Conservation (phyloP, 495 filamentous ascomycete genomes). For the Collariella sp. region DNA sequence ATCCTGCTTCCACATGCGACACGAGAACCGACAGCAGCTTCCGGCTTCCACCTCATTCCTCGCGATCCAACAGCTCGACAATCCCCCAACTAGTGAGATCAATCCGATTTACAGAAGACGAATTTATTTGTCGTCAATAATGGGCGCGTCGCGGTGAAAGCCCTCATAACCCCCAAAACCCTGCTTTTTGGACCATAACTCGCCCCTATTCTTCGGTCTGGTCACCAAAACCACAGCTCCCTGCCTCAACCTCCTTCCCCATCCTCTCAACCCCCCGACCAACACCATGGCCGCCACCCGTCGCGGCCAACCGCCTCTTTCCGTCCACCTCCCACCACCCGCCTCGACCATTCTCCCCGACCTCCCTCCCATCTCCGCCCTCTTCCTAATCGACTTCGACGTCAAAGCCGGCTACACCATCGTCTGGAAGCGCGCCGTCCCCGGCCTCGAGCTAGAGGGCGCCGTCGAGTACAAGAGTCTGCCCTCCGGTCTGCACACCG, state of each 20-base stretch:
- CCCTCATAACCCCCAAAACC: not conserved
- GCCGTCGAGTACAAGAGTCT: conserved; percentile 90
- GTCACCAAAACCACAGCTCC: too few relatives aligned
- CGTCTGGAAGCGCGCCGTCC: conserved; percentile 67
- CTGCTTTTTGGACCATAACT: too few relatives aligned
- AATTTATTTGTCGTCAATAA: not conserved
- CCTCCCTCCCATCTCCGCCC: conserved; percentile 66
- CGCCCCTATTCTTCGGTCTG: too few relatives aligned
- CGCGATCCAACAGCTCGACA: too few relatives aligned
- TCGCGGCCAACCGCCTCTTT: conserved; percentile 43
- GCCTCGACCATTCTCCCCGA: conserved; percentile 36
- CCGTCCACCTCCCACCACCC: conserved; percentile 34
- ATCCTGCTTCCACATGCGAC: not conserved
- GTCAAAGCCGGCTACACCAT: conserved; percentile 80
- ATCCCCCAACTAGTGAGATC: not conserved
- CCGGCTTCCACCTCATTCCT: too few relatives aligned
- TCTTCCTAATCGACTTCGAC: conserved; percentile 82
- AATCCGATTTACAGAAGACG: not conserved
- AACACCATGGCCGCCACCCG: conserved; percentile 43
- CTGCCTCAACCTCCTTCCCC: not conserved
- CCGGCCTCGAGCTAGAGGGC: conserved; percentile 73
- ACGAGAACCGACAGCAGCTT: not conserved
- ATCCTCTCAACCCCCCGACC: not conserved
- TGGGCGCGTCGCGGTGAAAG: not conserved
- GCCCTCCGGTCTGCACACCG: conserved; percentile 85